Evolutionary conservation across 805 yeast species (phyloP).

Genomic region (Pichia deserticola): DNA sequence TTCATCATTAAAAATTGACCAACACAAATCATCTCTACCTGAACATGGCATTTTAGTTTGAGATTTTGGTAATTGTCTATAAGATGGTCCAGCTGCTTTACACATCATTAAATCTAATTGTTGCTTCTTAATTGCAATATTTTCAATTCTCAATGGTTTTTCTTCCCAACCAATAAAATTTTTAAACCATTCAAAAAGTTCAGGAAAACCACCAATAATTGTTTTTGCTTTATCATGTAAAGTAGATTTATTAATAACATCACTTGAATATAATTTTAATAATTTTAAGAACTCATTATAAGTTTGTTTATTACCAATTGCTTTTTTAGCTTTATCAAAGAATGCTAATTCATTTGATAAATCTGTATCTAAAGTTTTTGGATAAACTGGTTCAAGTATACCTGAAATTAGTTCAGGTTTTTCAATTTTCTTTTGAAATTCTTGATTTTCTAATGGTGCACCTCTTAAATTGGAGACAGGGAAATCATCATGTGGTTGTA

Average conservation of each 20-base stretch:
- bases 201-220: slow-evolving; percentile 74
- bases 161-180: slow-evolving; percentile 84
- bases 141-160: slow-evolving; percentile 79
- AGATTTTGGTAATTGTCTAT: slow-evolving; percentile 84
- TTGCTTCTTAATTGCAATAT: slow-evolving; percentile 82
- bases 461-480: slow-evolving; percentile 42
- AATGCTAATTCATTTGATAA: slow-evolving; percentile 80
- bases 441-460: slow-evolving; percentile 23
- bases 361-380: slow-evolving; percentile 48
- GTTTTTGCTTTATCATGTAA: slow-evolving; percentile 79
- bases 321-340: slow-evolving; percentile 86
- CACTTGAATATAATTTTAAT: slow-evolving; percentile 81
- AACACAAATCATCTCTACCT: slow-evolving; percentile 97
- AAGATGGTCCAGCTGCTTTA: slow-evolving; percentile 92
- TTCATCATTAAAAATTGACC: slow-evolving; percentile 97
- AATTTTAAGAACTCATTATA: slow-evolving; percentile 90
- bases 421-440: slow-evolving; percentile 14
- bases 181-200: slow-evolving; percentile 86
- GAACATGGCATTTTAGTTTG: slow-evolving; percentile 97
- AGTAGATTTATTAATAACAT: slow-evolving; percentile 75
- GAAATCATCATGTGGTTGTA: slow-evolving; percentile 34
- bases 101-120: slow-evolving; percentile 84
- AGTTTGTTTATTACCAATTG: slow-evolving; percentile 79
- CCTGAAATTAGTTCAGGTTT: slow-evolving; percentile 75
- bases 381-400: slow-evolving; percentile 73